These are phyloP conservation scores for Kockiozyma suomiensis DNA, from an alignment of 805 yeast genomes.

Conservation along the genomic window DNA sequence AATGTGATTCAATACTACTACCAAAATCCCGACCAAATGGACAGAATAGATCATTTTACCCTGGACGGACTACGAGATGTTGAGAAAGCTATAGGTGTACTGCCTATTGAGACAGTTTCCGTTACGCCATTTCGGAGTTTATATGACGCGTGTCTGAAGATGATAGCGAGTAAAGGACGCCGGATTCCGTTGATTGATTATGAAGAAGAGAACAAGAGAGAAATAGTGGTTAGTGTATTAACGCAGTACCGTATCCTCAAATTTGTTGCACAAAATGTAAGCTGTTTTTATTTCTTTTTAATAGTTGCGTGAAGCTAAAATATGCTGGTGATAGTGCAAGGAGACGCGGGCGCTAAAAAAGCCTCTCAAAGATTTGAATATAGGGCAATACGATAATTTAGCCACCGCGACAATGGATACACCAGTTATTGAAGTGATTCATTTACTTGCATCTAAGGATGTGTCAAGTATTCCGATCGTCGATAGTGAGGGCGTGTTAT, in stretches of 20 bases:
- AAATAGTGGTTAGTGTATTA: slow-evolving; percentile 90
- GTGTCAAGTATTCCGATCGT: slow-evolving; percentile 93
- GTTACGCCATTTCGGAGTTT: slow-evolving; percentile 89
- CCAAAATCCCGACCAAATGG: slow-evolving; percentile 81
- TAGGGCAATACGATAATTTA: slow-evolving; percentile 61
- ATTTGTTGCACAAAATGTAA: slow-evolving; percentile 81
- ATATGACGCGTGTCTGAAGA: slow-evolving; percentile 89
- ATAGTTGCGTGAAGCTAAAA: background rate
- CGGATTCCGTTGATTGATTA: slow-evolving; percentile 93
- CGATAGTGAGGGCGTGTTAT: slow-evolving; percentile 67
- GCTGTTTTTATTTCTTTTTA: slow-evolving; percentile 50
- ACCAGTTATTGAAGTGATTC: slow-evolving; percentile 92
- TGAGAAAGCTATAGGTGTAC: slow-evolving; percentile 83
- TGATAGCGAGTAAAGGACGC: slow-evolving; percentile 85
- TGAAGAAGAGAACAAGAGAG: slow-evolving; percentile 89
- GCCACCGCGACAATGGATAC: slow-evolving; percentile 85
- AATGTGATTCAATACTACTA: slow-evolving; percentile 94
- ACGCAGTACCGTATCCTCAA: slow-evolving; percentile 95
- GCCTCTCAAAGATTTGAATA: slow-evolving; percentile 69
- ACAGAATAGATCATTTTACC: slow-evolving; percentile 81
- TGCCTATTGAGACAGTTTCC: slow-evolving; percentile 79
- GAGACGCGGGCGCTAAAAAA: slow-evolving; percentile 82
- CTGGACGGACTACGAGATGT: slow-evolving; percentile 78
- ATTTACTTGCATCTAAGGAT: slow-evolving; percentile 71
- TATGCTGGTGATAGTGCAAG: slow-evolving; percentile 56